Conservation (phyloP, 805 yeast species). For the Myxozyma sirexii region DNA sequence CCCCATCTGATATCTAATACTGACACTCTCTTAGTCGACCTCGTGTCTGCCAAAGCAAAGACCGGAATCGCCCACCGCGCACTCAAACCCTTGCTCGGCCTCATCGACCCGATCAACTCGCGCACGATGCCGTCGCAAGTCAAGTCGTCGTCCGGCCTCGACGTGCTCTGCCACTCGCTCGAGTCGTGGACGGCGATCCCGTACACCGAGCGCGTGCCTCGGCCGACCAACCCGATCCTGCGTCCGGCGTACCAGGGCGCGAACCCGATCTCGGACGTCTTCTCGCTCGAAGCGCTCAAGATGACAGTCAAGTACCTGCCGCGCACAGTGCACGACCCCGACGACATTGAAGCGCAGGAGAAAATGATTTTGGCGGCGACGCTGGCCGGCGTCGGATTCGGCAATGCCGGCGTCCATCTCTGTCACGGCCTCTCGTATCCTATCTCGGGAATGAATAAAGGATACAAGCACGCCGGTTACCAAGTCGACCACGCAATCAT, state of each 20-base stretch:
- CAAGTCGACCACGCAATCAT: constrained; percentile 47
- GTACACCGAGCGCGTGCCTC: constrained; percentile 45
- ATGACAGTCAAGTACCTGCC: constrained; percentile 48
- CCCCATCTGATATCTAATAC: background rate
- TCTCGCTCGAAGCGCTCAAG: constrained; percentile 48
- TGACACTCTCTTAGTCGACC: constrained; percentile 38
- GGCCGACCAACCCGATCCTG: constrained; percentile 44
- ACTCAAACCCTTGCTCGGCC: constrained; percentile 48
- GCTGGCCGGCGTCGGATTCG: constrained; percentile 52
- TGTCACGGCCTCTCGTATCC: constrained; percentile 50
- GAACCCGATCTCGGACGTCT: constrained; percentile 51
- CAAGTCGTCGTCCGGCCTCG: constrained; percentile 50
- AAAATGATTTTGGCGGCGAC: constrained; percentile 51
- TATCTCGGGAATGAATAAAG: constrained; percentile 45
- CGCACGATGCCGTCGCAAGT: constrained; percentile 48
- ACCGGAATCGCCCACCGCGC: constrained; percentile 51
- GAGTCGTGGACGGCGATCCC: constrained; percentile 53
- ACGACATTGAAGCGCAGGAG: constrained; percentile 49
- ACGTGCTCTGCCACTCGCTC: constrained; percentile 50
- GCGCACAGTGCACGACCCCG: constrained; percentile 46
- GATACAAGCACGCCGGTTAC: constrained; percentile 45
- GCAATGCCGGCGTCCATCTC: constrained; percentile 51
- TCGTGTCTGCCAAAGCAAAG: constrained; percentile 46
- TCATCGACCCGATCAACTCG: constrained; percentile 49
- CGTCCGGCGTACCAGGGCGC: constrained; percentile 51